Evolutionary conservation across 148 eudicot genomes (phyloP), one percentile per base, ranked within the genome.

Genomic region (Arctostaphylos glauca): DNA sequence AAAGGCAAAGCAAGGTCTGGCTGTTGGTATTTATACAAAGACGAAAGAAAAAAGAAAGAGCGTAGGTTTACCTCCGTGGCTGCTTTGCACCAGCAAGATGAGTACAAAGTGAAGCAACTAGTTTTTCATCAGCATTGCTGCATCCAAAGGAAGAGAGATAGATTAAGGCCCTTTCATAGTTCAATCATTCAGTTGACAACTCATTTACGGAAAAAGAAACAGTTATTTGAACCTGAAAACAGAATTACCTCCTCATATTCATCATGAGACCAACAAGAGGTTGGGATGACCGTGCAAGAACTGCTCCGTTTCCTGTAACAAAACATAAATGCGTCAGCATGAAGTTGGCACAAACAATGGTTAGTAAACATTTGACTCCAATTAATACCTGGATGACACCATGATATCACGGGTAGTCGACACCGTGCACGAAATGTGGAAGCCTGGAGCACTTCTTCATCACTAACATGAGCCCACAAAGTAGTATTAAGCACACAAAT

Each of bases 211-310:
- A 31, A 31, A 31, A 71, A 78, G 38, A 59, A 48, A 50, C 16
- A 77, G 21, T 66, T 50, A 18, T 74, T 50, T 23, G 5, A 53
- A 31, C 41, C 38, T 55, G 41, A 21, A 72, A 4, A 50, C 2
- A 67, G 9, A 47, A 78, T 80, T 86, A 96, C 99, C 98, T 97
- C 86, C 99, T 90, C 98, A 93, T 93, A 89, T 93, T 97, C 99
- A 96, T 96, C 99, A 97, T 94, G 52, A 97, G 91, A 77, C 99
- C 99, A 86, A 97, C 99, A 82, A 97, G 84, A 80, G 99, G 99
- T 86, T 97, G 99, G 49, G 99, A 97, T 79, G 99, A 97, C 79
- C 99, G 92, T 60, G 99, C 99, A 77, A 97, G 92, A 81, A 97
- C 99, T 80, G 99, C 99, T 75, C 98, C 98, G 79, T 88, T 94